Conservation (phyloP, 177 flowering plant species). For the Vitis hybrid region DNA sequence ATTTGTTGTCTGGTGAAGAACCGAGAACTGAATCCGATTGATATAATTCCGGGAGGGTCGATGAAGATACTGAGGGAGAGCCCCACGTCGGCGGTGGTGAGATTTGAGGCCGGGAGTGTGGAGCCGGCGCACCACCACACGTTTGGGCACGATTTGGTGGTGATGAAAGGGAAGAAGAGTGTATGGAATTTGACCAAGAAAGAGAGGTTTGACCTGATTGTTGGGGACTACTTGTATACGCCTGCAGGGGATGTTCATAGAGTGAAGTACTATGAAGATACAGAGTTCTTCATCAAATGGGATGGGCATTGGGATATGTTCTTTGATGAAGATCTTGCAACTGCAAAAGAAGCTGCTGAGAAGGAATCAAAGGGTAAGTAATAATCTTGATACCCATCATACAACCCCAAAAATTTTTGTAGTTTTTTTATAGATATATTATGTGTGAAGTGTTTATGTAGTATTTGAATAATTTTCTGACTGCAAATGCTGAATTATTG, state of each 20-base stretch:
- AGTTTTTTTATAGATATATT: no score
- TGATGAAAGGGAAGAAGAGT: conserved; percentile 71
- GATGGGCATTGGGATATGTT: conserved; percentile 89
- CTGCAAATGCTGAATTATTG: no score
- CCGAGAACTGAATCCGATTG: conserved; percentile 55
- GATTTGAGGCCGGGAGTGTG: conserved; percentile 79
- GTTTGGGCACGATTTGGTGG: conserved; percentile 86
- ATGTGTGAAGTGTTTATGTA: no score
- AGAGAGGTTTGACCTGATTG: conserved; percentile 55
- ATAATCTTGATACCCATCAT: neutral
- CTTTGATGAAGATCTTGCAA: conserved; percentile 76
- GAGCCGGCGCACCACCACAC: conserved; percentile 88
- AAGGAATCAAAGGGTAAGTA: conserved; percentile 16
- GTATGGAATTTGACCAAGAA: conserved; percentile 81
- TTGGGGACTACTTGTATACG: conserved; percentile 80
- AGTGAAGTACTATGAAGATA: conserved; percentile 79
- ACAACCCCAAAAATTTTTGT: no score
- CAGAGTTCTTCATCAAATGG: conserved; percentile 93
- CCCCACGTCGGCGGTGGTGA: conserved; percentile 84
- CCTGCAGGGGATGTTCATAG: conserved; percentile 87
- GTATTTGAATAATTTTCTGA: no score
- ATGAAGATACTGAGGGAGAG: conserved; percentile 84
- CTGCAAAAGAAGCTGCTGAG: conserved; percentile 32
- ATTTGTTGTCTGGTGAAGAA: conserved; percentile 55
- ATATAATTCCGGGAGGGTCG: conserved; percentile 74